phyloP scores from a whole-genome alignment of 176 grass and related monocot genomes.

The Rhynchospora breviuscula region DNA sequence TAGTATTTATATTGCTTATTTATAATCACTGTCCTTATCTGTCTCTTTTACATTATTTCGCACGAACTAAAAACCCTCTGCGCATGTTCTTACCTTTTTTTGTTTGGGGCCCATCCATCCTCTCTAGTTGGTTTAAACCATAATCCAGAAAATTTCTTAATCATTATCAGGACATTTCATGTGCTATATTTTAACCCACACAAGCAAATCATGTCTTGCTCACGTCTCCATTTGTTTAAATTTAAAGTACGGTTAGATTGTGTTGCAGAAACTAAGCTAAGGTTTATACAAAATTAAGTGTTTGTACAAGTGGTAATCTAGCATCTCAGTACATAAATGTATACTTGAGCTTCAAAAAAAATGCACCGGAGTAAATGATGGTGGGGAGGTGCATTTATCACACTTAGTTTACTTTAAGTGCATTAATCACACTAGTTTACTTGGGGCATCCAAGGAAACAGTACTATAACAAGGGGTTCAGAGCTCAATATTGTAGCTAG shows the following conservation, averaged over 20 bases:
- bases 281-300: neutral
- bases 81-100: slow-evolving; percentile 7
- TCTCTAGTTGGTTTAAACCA: neutral
- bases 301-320: slow-evolving; percentile 13
- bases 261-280: neutral
- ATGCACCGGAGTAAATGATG: neutral
- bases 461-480: slow-evolving; percentile 11
- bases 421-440: slow-evolving; percentile 18
- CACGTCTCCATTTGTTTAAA: neutral
- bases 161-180: neutral
- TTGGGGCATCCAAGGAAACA: slow-evolving; percentile 19
- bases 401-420: slow-evolving; percentile 12
- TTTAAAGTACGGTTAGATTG: slow-evolving; percentile 4
- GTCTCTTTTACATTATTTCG: slow-evolving; percentile 18
- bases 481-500: slow-evolving; percentile 14
- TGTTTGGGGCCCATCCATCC: neutral
- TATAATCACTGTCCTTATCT: slow-evolving; percentile 9
- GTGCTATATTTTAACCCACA: neutral
- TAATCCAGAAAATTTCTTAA: neutral
- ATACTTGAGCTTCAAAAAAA: neutral
- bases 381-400: slow-evolving; percentile 20
- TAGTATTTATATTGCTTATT: neutral
- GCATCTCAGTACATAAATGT: neutral
- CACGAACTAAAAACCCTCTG: slow-evolving; percentile 17
- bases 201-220: neutral